These are phyloP conservation scores for Aspergillus taichungensis DNA, from an alignment of 495 filamentous ascomycete genomes.

Conservation along the genomic window DNA sequence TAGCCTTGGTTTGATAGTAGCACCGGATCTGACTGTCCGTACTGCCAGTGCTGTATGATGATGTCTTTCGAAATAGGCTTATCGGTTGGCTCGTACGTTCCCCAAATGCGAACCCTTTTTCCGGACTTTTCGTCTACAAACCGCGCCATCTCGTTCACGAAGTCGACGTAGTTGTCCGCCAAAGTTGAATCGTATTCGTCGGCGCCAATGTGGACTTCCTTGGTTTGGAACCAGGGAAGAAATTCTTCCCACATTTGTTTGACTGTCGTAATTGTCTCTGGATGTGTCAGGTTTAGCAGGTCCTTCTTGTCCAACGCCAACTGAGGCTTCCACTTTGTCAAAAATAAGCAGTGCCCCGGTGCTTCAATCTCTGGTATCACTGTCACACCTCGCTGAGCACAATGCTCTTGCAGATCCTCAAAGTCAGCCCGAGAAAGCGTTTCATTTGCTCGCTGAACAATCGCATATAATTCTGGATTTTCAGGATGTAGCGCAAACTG, in stretches of 20 bases:
- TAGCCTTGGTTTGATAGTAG: constrained; percentile 31
- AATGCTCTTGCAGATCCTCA: constrained; percentile 42
- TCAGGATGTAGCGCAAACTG: constrained; percentile 43
- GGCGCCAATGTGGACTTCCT: constrained; percentile 48
- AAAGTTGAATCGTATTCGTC: constrained; percentile 46
- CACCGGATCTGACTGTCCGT: constrained; percentile 46
- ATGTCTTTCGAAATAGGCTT: constrained; percentile 32
- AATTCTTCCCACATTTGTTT: constrained; percentile 48
- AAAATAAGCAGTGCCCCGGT: constrained; percentile 42
- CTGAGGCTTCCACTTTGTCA: constrained; percentile 51
- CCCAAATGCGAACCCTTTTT: constrained; percentile 46
- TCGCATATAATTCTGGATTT: constrained; percentile 25
- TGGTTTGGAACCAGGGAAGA: constrained; percentile 47
- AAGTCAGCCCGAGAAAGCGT: constrained; percentile 40
- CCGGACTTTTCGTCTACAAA: constrained; percentile 33
- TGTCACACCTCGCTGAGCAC: constrained; percentile 42
- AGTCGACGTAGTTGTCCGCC: constrained; percentile 44
- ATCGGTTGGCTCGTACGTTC: constrained; percentile 40
- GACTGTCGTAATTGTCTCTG: constrained; percentile 43
- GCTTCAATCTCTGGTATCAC: constrained; percentile 49
- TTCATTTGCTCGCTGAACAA: constrained; percentile 40
- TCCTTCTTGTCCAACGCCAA: constrained; percentile 42
- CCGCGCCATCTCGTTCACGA: constrained; percentile 44
- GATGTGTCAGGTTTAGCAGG: constrained; percentile 45
- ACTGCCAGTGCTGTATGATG: constrained; percentile 50